Conservation (phyloP, 129 eudicot genomes). For the Flaveria trinervia region DNA sequence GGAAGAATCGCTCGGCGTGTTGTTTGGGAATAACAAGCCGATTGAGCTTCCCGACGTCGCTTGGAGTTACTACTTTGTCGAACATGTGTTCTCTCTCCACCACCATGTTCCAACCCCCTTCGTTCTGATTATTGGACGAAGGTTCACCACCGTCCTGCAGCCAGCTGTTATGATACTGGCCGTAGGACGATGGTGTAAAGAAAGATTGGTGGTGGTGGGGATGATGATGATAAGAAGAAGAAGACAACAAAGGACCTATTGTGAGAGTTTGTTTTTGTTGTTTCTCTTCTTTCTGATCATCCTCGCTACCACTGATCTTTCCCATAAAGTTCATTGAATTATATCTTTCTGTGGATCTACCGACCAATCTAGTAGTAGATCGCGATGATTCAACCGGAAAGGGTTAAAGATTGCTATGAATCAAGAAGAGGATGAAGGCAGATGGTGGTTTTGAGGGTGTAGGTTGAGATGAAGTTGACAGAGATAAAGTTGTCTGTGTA, state of each 20-base stretch:
- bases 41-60: constrained; percentile 91
- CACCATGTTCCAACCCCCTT: constrained; percentile 6
- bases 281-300: constrained; percentile 23
- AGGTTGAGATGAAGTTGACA: constrained; percentile 27
- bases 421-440: not conserved
- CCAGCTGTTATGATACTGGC: constrained; percentile 12
- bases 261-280: constrained; percentile 17
- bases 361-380: not conserved
- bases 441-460: constrained; percentile 21
- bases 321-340: constrained; percentile 41
- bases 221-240: constrained; percentile 23
- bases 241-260: not conserved
- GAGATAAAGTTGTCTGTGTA: constrained; percentile 23
- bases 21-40: constrained; percentile 86
- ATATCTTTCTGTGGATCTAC: not conserved
- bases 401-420: not conserved
- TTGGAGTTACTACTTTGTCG: constrained; percentile 86
- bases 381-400: not conserved
- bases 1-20: constrained; percentile 86
- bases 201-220: constrained; percentile 19
- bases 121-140: not conserved
- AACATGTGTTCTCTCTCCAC: constrained; percentile 83
- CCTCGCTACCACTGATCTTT: constrained; percentile 4
- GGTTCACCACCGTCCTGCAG: constrained; percentile 18
- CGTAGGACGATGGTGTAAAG: constrained; percentile 23